These are phyloP conservation scores for Magnaporthiopsis rhizophila DNA, from an alignment of 2,329 filamentous ascomycete species.

Conservation along the genomic window DNA sequence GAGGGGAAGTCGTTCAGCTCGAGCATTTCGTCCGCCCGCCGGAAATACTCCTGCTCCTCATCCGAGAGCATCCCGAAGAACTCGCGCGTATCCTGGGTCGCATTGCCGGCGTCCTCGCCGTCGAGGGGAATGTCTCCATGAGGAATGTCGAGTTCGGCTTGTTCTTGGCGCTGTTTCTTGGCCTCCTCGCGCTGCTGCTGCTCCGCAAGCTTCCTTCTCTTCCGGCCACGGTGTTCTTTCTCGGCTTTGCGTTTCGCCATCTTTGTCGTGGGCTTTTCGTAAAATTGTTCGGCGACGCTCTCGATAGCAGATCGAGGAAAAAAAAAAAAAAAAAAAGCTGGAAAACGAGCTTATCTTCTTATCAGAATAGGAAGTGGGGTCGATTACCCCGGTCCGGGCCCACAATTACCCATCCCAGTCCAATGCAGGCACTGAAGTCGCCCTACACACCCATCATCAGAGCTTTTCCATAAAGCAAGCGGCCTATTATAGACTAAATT, in stretches of 20 bases:
- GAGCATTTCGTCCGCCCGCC: slow-evolving; percentile 79
- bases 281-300: background rate
- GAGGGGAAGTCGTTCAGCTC: slow-evolving; percentile 82
- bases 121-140: slow-evolving; percentile 17
- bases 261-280: background rate
- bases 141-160: slow-evolving; percentile 11
- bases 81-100: slow-evolving; percentile 33
- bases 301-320: background rate
- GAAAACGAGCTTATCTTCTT: background rate
- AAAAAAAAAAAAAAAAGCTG: background rate
- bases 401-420: background rate
- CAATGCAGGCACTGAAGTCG: background rate
- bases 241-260: slow-evolving; percentile 11
- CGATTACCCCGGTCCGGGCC: no score
- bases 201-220: background rate
- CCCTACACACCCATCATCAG: no score
- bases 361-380: background rate
- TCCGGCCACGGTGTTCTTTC: slow-evolving; percentile 3
- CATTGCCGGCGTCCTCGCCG: slow-evolving; percentile 13
- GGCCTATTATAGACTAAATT: no score
- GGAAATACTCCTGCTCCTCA: slow-evolving; percentile 93
- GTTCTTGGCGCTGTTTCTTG: slow-evolving; percentile 15
- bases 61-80: slow-evolving; percentile 93
- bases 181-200: background rate
- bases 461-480: no score